Conservation (phyloP, 306 rosid species). For the Prunus campanulata region DNA sequence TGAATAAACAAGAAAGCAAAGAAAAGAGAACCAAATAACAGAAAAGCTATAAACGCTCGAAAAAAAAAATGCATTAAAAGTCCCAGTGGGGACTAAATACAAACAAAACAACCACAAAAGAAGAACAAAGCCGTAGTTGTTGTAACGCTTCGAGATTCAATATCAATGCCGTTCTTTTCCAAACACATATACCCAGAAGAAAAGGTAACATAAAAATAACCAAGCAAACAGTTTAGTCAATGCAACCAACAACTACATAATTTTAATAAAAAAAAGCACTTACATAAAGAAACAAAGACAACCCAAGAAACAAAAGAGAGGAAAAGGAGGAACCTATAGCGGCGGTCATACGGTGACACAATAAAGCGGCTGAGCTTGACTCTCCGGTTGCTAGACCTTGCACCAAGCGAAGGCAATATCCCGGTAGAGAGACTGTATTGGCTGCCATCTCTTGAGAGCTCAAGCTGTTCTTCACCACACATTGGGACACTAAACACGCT, state of each 20-base stretch:
- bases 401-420: slow-evolving; percentile 81
- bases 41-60: not conserved
- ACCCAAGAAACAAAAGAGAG: not conserved
- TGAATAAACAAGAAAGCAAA: not conserved
- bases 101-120: not conserved
- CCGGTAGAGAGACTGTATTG: slow-evolving; percentile 78
- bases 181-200: slow-evolving; percentile 5
- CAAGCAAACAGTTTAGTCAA: not conserved
- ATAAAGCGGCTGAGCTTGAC: slow-evolving; percentile 44
- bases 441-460: slow-evolving; percentile 78
- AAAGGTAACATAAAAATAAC: not conserved
- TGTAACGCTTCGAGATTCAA: not conserved
- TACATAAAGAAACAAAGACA: not conserved
- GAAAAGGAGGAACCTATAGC: slow-evolving; percentile 52
- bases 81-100: not conserved
- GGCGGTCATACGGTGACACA: slow-evolving; percentile 70
- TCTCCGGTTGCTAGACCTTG: slow-evolving; percentile 53
- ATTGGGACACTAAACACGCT: slow-evolving; percentile 36
- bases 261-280: not conserved
- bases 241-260: not conserved
- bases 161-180: slow-evolving; percentile 6
- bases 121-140: not conserved
- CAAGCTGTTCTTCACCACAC: slow-evolving; percentile 61
- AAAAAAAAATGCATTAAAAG: not conserved
- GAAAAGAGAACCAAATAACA: not conserved